Conservation (phyloP, 1,284 basidiomycete genomes). For the Ustilago hordei region DNA sequence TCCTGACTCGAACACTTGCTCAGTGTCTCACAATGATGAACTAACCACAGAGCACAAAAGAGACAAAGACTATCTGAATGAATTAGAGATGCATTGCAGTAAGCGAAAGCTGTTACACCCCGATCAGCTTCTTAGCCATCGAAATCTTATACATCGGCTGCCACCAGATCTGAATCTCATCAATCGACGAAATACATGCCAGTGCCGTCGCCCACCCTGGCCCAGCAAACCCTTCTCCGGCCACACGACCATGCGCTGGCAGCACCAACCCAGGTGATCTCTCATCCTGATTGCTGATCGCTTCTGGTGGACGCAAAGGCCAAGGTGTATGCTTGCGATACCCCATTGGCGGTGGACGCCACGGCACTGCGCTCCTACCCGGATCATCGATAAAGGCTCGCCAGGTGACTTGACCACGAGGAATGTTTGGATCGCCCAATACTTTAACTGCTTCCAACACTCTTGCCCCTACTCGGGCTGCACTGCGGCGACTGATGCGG, state of each 20-base stretch:
- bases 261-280: constrained; percentile 47
- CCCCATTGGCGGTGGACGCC: constrained; percentile 38
- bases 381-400: constrained; percentile 57
- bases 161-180: constrained; percentile 61
- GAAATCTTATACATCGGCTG: constrained; percentile 55
- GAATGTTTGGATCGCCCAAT: constrained; percentile 56
- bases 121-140: constrained; percentile 48
- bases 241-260: constrained; percentile 51
- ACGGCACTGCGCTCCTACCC: constrained; percentile 33
- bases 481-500: constrained; percentile 36
- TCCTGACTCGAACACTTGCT: neutral
- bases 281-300: constrained; percentile 27
- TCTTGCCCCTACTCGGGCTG: constrained; percentile 37
- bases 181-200: constrained; percentile 41
- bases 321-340: constrained; percentile 47
- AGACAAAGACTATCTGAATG: neutral
- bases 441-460: constrained; percentile 58
- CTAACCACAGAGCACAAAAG: neutral
- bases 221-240: constrained; percentile 49
- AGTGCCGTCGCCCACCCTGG: constrained; percentile 49
- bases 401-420: constrained; percentile 53
- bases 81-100: neutral
- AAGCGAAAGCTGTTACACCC: constrained; percentile 14
- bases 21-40: neutral
- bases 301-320: constrained; percentile 33